Evolutionary conservation across 768 basidiomycete species (phyloP), one percentile per base, ranked within the genome.

Genomic region (Suillus occidentalis): DNA sequence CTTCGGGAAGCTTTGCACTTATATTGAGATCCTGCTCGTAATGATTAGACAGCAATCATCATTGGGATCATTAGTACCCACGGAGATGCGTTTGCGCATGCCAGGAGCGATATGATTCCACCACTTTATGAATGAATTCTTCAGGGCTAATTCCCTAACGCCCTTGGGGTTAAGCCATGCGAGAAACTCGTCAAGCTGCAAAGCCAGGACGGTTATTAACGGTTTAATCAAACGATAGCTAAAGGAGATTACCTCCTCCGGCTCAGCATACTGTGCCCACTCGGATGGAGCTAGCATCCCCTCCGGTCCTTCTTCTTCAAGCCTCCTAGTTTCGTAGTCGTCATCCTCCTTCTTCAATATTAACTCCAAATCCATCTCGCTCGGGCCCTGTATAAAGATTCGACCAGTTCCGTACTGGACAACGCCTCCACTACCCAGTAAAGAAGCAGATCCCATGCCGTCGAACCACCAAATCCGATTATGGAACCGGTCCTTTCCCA

Each of bases 391-490:
- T 36, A 99, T 77, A 74, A 98, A 97, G 57, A 99, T 72, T 61
- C 97, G 82, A 6, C 95, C 97, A 22, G 95, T 89, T 12, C 95
- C 94, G 72, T 94, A 97, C 74, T 90, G 85, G 36, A 90, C 85
- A 36, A 88, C 85, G 4, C 91, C 92, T 18, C 92, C 92, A 67
- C 87, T 88, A 47, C 89, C 90, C 64, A 94, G 81, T 61, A 97
- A 78, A 53, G 90, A 88, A 56, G 89, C 89, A 6, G 89, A 88
- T 8, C 97, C 97, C 83, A 95, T 86, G 12, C 97, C 97, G 77
- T 99, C 97, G 73, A 98, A 94, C 97, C 97, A 99, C 97, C 97
- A 99, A 65, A 97, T 83, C 39, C 93, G 88, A 74, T 97, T 97
- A 72, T 92, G 91, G 77, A 98, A 99, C 61, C 97, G 85, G 74